Percentiles rank a stretch among this genome's conserved stretches.
Evolutionary conservation across 148 eudicot genomes (phyloP).

Genomic region (Rhododendron griersonianum): DNA sequence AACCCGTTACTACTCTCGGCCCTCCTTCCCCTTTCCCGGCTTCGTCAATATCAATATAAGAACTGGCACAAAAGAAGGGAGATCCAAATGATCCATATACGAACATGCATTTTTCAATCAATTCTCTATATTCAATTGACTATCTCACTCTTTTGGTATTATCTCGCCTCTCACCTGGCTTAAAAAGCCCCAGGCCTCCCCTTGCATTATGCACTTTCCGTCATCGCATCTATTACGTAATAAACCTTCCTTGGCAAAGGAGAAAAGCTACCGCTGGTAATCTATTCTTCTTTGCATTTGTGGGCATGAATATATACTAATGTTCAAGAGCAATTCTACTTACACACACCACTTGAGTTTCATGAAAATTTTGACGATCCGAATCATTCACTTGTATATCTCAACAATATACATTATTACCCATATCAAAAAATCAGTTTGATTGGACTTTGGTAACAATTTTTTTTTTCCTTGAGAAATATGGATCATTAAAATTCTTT

Average conservation of each 20-base stretch:
- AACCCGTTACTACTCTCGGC: not conserved
- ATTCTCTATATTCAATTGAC: not conserved
- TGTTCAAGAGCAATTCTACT: not conserved
- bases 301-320: too few relatives aligned
- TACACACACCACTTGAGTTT: not conserved
- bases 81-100: not conserved
- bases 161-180: not conserved
- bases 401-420: not conserved
- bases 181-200: not conserved
- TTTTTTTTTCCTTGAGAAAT: not conserved
- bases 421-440: not conserved
- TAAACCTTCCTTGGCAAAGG: not conserved
- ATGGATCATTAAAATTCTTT: not conserved
- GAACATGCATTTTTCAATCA: not conserved
- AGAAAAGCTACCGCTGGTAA: not conserved
- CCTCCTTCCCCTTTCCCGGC: not conserved
- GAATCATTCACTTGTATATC: not conserved
- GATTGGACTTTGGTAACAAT: not conserved
- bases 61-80: not conserved
- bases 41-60: not conserved
- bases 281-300: too few relatives aligned
- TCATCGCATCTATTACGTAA: not conserved
- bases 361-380: not conserved
- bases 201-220: not conserved
- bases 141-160: not conserved